Evolutionary conservation across 345 rosid species (phyloP), one percentile per base, ranked within the genome.

Genomic region (Brassica rapa): DNA sequence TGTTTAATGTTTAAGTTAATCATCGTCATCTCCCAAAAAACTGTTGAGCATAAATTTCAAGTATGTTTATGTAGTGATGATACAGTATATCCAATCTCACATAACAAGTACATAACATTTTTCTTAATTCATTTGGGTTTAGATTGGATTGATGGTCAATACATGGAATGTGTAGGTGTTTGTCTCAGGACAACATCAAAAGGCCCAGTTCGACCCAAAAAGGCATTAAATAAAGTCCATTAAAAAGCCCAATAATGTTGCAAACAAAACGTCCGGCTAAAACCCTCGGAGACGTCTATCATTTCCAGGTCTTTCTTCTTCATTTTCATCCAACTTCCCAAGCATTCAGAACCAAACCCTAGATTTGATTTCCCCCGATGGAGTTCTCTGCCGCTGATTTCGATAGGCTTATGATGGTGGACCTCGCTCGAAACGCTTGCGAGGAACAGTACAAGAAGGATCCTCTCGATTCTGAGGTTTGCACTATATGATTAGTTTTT

Each of bases 391-490:
- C 87, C 32, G 84, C 79, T 4, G 93, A 93, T 33, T 83, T 91
- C 71, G 88, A 87, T 49, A 85, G 89, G 80, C 80, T 88, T 37
- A 12, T 90, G 21, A 30, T 83, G 80, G 69, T 81, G 69, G 96
- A 88, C 76, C 89, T 82, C 67, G 68, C 84, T 70, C 90, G 94
- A 4, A 85, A 86, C 72, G 37, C 80, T 1, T 85, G 89, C 4
- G 98, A 89, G 84, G 61, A 79, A 32, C 77, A 84, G 83, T 89
- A 93, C 79, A 74, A 75, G 24, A 82, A 67, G 29, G 84, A 89
- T 80, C 91, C 94, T 76, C 87, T 84, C 63, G 90, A 93, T 74
- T 84, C 86, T 43, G 90, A 87, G 46, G 96, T 93, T 76, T 23
- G 77, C 10, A 35, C 60, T 41, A 7, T 35, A 7, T 1, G 41